Conservation (phyloP, 148 eudicot species). For the Silene latifolia region DNA sequence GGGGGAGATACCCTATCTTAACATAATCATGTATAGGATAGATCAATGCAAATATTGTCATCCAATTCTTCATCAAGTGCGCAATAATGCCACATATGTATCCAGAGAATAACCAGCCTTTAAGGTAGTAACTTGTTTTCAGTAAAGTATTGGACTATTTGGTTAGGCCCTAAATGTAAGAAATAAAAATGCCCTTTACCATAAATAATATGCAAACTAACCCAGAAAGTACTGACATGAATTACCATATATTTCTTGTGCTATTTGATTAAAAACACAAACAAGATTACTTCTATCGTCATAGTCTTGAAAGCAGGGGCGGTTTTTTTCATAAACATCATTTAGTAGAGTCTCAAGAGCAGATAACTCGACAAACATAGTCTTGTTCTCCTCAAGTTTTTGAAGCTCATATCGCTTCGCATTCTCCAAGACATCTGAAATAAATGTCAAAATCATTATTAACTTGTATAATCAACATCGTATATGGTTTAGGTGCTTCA, state of each 20-base stretch:
- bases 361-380: slow-evolving; percentile 29
- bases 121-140: no score
- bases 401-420: slow-evolving; percentile 47
- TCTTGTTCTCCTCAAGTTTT: slow-evolving; percentile 31
- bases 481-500: not conserved
- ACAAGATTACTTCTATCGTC: slow-evolving; percentile 55
- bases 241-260: slow-evolving; percentile 76
- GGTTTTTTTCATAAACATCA: slow-evolving; percentile 39
- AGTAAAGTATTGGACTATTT: no score
- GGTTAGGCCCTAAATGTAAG: no score
- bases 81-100: no score
- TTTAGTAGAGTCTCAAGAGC: slow-evolving; percentile 42
- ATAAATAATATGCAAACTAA: no score
- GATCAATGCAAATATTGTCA: no score
- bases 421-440: slow-evolving; percentile 42
- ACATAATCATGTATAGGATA: no score
- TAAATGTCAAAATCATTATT: slow-evolving; percentile 10
- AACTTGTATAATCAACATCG: not conserved
- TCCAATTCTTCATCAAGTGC: no score
- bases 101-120: no score
- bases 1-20: no score
- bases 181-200: no score
- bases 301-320: slow-evolving; percentile 64
- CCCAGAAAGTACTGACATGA: not conserved
- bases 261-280: slow-evolving; percentile 66